phyloP scores from a whole-genome alignment of 176 grass and related monocot genomes.

The Aegilops speltoides region DNA sequence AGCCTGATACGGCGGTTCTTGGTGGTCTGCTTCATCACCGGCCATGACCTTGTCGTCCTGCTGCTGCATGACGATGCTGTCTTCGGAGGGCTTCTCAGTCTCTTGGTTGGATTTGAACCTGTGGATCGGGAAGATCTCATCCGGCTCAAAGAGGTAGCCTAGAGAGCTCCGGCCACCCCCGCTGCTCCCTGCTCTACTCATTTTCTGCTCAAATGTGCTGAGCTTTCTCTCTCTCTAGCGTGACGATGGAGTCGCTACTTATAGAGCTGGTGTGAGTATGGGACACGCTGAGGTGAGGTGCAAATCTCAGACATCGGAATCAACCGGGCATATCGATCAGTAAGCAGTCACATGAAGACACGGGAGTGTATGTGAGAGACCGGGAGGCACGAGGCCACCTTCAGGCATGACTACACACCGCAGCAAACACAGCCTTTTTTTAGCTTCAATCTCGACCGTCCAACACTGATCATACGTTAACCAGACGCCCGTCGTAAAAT shows the following conservation, averaged over 20 bases:
- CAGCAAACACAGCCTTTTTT: neutral
- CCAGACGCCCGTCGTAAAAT: neutral
- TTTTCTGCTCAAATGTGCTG: neutral
- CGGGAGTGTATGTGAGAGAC: neutral
- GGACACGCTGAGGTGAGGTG: constrained; percentile 3
- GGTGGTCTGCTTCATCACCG: neutral
- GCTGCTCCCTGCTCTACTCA: constrained; percentile 69
- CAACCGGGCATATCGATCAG: neutral
- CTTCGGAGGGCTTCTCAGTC: constrained; percentile 2
- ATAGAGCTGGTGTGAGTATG: constrained; percentile 31
- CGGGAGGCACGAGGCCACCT: neutral
- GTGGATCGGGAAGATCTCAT: constrained; percentile 19
- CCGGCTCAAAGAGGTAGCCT: constrained; percentile 71
- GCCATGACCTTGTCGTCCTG: neutral
- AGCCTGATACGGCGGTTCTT: neutral
- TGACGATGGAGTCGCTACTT: constrained; percentile 7
- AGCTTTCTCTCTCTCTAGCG: neutral
- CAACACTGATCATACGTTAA: neutral
- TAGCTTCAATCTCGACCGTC: neutral
- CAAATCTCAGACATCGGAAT: neutral
- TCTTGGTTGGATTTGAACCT: neutral
- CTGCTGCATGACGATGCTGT: neutral
- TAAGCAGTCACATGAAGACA: neutral
- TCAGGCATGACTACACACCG: neutral
- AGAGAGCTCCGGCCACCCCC: constrained; percentile 78